These are phyloP conservation scores for Xylariaceae sp. DNA, from an alignment of 2,329 filamentous ascomycete species.

Conservation along the genomic window DNA sequence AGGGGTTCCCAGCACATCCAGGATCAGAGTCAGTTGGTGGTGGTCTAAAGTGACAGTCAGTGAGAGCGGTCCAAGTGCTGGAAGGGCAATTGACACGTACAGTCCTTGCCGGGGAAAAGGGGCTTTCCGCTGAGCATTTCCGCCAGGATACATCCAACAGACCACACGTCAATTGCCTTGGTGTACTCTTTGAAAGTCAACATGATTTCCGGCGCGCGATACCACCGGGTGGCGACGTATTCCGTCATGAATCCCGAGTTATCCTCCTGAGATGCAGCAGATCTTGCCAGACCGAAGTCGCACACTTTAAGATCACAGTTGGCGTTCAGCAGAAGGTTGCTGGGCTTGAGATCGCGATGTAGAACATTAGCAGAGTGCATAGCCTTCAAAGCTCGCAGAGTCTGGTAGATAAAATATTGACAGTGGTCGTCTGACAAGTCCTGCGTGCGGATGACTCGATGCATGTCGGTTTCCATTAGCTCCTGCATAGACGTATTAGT, in stretches of 20 bases:
- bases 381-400: constrained; percentile 91
- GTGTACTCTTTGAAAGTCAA: constrained; percentile 99
- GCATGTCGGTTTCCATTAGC: constrained; percentile 99
- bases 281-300: constrained; percentile 94
- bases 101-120: constrained; percentile 96
- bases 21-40: constrained; percentile 93
- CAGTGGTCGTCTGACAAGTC: constrained; percentile 98
- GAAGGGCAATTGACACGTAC: constrained; percentile 48
- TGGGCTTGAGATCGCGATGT: constrained; percentile 95
- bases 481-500: constrained; percentile 52
- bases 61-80: neutral
- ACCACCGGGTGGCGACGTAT: constrained; percentile 99
- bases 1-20: constrained; percentile 94
- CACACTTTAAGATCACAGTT: constrained; percentile 99
- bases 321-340: constrained; percentile 92
- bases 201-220: constrained; percentile 99
- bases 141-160: constrained; percentile 93
- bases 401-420: constrained; percentile 99
- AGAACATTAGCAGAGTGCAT: constrained; percentile 99
- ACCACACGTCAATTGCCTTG: constrained; percentile 99
- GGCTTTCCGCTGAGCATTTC: constrained; percentile 99
- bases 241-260: constrained; percentile 99
- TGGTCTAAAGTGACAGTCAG: constrained; percentile 59
- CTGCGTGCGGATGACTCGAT: constrained; percentile 96
- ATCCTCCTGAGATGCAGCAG: constrained; percentile 93